Conservation (phyloP, 305 asterid species). For the Fraxinus dipetala region DNA sequence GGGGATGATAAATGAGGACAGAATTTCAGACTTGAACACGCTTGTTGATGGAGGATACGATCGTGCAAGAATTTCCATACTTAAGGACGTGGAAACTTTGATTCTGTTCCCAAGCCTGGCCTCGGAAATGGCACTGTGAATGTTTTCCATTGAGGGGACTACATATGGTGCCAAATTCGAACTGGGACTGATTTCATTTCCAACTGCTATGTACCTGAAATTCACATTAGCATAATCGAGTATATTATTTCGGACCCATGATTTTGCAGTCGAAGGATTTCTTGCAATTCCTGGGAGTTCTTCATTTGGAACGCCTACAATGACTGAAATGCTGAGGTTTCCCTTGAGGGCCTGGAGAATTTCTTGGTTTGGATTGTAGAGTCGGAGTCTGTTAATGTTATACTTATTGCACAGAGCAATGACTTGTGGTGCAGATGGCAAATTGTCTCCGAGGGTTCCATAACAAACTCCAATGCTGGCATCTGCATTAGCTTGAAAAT, state of each 20-base stretch:
- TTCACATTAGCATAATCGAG: not conserved
- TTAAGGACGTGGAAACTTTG: slow-evolving; percentile 31
- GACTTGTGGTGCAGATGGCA: slow-evolving; percentile 25
- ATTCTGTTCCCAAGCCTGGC: not conserved
- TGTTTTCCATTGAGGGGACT: slow-evolving; percentile 29
- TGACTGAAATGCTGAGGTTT: slow-evolving; percentile 18
- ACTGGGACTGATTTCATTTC: slow-evolving; percentile 33
- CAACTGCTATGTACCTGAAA: slow-evolving; percentile 30
- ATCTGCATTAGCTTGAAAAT: slow-evolving; percentile 22
- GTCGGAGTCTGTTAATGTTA: slow-evolving; percentile 20
- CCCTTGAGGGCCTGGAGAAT: slow-evolving; percentile 29
- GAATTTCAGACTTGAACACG: slow-evolving; percentile 5
- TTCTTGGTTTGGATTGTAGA: slow-evolving; percentile 19
- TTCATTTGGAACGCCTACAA: slow-evolving; percentile 22
- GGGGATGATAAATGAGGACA: slow-evolving; percentile 7
- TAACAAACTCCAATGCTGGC: slow-evolving; percentile 26
- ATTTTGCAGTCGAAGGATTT: slow-evolving; percentile 8
- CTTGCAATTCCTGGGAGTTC: slow-evolving; percentile 19
- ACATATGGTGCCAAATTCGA: not conserved
- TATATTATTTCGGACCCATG: slow-evolving; percentile 29
- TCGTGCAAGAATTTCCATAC: not conserved
- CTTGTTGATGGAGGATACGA: slow-evolving; percentile 33
- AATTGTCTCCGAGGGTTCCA: slow-evolving; percentile 20
- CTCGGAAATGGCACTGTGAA: slow-evolving; percentile 13
- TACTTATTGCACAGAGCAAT: slow-evolving; percentile 19